Evolutionary conservation across 306 rosid species (phyloP), one percentile per base, ranked within the genome.

Genomic region (Prunus mongolica): DNA sequence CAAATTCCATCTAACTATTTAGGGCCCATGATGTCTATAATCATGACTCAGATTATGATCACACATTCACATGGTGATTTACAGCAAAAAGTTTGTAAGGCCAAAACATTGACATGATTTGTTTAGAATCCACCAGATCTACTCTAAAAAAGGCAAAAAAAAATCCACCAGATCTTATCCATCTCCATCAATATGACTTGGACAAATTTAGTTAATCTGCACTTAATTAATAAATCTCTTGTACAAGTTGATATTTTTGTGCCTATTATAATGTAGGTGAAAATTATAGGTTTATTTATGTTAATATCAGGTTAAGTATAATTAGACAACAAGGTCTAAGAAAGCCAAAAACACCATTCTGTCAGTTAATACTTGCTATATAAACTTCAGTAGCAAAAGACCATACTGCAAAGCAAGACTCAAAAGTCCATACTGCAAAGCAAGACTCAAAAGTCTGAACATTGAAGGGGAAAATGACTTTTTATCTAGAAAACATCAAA

Each of bases 31-130:
- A 82, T 84, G 81, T 78, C 64, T 63, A 20, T 64, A 77, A 84
- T 84, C 83, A 78, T 71, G 78, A 87, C 74, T 77, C 80, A 57
- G 71, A 28, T 12, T 34, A 27, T 69, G 90, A 86, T 64, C 87
- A 85, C 81, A 83, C 85, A 71, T 67, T 81, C 88, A 86, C 88
- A 69, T 82, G 89, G 84, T 65, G 72, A 79, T 80, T 76, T 14
- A 49, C 32, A 8, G 32, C 49, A 79, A 50, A 38, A 76, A 71
- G 47, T 76, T 24, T 38, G 52, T 34, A 46, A 30, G 55, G 78
- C 67, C 63, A 75, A 54, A 56, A 50, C 80, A 63, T 82, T 71
- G 74, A 66, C 88, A 75, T 76, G 72, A 27, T 70, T 74, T 55
- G 72, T 52, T 52, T 30, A 63, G 44, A 27, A 56, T 41, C 76